phyloP scores from a whole-genome alignment of 2,329 filamentous ascomycete genomes.

The Botrytis cinerea region DNA sequence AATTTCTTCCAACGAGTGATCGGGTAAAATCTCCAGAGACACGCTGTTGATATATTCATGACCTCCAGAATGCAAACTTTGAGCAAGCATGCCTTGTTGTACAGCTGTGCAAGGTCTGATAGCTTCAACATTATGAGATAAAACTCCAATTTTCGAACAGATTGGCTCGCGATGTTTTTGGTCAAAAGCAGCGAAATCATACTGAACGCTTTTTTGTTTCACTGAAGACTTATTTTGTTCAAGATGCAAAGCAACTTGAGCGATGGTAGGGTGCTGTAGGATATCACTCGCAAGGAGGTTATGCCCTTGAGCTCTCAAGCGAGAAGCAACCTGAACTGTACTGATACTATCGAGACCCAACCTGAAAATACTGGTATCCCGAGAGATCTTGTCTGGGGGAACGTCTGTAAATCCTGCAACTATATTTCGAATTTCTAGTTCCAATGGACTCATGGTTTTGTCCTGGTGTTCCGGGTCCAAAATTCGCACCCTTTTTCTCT shows the following conservation, averaged over 20 bases:
- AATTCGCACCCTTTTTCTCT: background rate
- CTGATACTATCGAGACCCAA: slow-evolving; percentile 93
- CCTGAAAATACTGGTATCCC: slow-evolving; percentile 74
- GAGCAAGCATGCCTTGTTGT: slow-evolving; percentile 77
- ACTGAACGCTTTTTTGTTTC: slow-evolving; percentile 30
- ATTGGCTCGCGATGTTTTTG: slow-evolving; percentile 43
- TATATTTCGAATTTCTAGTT: slow-evolving; percentile 48
- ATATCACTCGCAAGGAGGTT: slow-evolving; percentile 70
- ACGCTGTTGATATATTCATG: slow-evolving; percentile 75
- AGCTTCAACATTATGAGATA: slow-evolving; percentile 49
- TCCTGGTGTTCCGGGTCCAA: slow-evolving; percentile 5
- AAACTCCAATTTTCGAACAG: slow-evolving; percentile 33
- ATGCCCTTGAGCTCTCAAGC: slow-evolving; percentile 61
- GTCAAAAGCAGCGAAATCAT: slow-evolving; percentile 56
- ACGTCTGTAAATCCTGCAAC: slow-evolving; percentile 57
- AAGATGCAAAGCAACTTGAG: slow-evolving; percentile 39
- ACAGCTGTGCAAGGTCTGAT: slow-evolving; percentile 77
- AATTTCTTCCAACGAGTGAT: slow-evolving; percentile 47
- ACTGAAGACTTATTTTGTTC: slow-evolving; percentile 10
- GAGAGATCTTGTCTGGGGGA: slow-evolving; percentile 52
- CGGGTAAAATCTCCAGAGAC: slow-evolving; percentile 51
- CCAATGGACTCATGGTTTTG: slow-evolving; percentile 33
- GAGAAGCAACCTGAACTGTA: slow-evolving; percentile 73
- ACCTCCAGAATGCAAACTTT: slow-evolving; percentile 69
- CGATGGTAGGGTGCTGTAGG: slow-evolving; percentile 59